Percentiles rank a stretch among this genome's conserved stretches.
These are phyloP conservation scores for Boletus patriciae DNA, from an alignment of 768 basidiomycete genomes.

Conservation along the genomic window DNA sequence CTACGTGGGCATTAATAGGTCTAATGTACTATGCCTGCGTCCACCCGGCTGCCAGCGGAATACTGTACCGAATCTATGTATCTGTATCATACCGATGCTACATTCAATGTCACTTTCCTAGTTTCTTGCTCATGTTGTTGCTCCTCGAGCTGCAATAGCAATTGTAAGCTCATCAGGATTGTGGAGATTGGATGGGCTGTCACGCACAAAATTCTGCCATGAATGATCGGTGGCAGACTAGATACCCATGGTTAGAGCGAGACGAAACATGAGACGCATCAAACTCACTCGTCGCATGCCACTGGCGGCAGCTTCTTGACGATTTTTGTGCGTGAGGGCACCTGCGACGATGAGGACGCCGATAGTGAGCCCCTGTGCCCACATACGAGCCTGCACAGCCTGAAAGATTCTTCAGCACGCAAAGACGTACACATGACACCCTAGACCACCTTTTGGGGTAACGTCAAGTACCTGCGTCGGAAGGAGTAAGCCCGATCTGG, in stretches of 20 bases:
- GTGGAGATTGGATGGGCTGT: neutral
- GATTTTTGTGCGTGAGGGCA: conserved; percentile 55
- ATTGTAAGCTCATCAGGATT: neutral
- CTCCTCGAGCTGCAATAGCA: conserved; percentile 27
- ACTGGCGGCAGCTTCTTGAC: conserved; percentile 37
- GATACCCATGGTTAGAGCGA: neutral
- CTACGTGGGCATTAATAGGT: neutral
- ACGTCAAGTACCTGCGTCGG: conserved; percentile 21
- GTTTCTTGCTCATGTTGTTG: conserved; percentile 27
- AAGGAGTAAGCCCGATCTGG: neutral
- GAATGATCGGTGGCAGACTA: conserved; percentile 29
- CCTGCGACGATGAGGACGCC: conserved; percentile 72
- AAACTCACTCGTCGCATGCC: conserved; percentile 24
- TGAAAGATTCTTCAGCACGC: conserved; percentile 38
- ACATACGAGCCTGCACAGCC: conserved; percentile 86
- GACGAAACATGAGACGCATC: no score
- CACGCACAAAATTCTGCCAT: conserved; percentile 30
- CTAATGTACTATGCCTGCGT: neutral
- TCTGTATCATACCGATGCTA: neutral
- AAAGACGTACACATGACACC: no score
- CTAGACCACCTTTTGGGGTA: conserved; percentile 30
- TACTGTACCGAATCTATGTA: neutral
- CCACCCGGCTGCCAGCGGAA: neutral
- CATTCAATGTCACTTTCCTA: conserved; percentile 14
- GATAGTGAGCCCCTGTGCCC: conserved; percentile 82